Evolutionary conservation across 2,329 filamentous ascomycete species (phyloP).

Genomic region (Aspergillus pseudoviridinutans): DNA sequence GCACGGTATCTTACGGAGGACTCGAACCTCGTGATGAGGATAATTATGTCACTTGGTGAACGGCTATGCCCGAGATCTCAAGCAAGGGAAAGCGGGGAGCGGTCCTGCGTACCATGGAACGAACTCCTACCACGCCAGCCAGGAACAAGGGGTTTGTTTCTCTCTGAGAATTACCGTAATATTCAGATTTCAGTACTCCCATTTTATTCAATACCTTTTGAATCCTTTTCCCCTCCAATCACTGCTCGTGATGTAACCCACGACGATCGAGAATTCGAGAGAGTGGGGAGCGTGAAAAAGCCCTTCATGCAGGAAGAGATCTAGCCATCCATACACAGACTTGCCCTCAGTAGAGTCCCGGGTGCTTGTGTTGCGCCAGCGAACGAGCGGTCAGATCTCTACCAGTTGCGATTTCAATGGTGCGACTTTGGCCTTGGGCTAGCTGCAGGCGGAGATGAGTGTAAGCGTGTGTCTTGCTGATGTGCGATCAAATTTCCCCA

Average conservation of each 20-base stretch:
- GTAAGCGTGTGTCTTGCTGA: slow-evolving; percentile 9
- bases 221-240: neutral
- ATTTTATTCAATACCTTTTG: neutral
- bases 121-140: slow-evolving; percentile 9
- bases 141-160: slow-evolving; percentile 7
- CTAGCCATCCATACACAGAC: slow-evolving; percentile 15
- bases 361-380: slow-evolving; percentile 7
- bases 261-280: neutral
- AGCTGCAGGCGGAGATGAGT: slow-evolving; percentile 11
- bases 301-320: slow-evolving; percentile 15
- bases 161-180: neutral
- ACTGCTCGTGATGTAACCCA: neutral
- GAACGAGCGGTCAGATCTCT: slow-evolving; percentile 16
- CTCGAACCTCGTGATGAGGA: slow-evolving; percentile 8
- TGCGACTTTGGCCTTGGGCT: slow-evolving; percentile 8
- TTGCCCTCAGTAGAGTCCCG: neutral
- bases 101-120: slow-evolving; percentile 19
- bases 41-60: slow-evolving; percentile 18
- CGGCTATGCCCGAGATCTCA: slow-evolving; percentile 25
- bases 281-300: neutral
- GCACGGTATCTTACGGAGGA: neutral
- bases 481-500: slow-evolving; percentile 19
- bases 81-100: slow-evolving; percentile 23
- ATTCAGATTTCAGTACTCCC: neutral
- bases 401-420: slow-evolving; percentile 18